phyloP scores from a whole-genome alignment of 1,284 basidiomycete genomes.

The Leccinum pachyderme region DNA sequence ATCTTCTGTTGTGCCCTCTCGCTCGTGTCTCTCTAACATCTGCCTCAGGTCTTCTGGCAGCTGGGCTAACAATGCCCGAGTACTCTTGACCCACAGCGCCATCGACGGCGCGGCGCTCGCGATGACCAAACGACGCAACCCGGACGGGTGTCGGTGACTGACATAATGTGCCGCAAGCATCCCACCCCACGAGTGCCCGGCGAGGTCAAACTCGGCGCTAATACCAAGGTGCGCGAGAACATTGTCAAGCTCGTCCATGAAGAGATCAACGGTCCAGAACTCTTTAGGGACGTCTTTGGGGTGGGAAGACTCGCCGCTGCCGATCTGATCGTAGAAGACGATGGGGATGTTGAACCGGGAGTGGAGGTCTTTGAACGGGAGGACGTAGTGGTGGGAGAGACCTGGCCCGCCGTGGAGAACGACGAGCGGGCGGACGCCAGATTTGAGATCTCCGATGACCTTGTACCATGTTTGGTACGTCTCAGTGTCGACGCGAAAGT shows the following conservation, averaged over 20 bases:
- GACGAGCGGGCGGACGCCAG: constrained; percentile 34
- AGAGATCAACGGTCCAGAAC: constrained; percentile 50
- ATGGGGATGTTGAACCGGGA: constrained; percentile 36
- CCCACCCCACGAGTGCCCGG: constrained; percentile 54
- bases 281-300: constrained; percentile 32
- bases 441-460: constrained; percentile 15
- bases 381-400: constrained; percentile 41
- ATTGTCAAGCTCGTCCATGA: constrained; percentile 49
- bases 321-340: constrained; percentile 51
- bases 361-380: constrained; percentile 40
- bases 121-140: constrained; percentile 38
- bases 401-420: constrained; percentile 46
- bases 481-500: constrained; percentile 8
- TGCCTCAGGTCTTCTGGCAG: not conserved
- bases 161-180: constrained; percentile 43
- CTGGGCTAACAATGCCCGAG: not conserved
- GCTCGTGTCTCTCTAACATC: not conserved
- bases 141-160: constrained; percentile 40
- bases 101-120: not conserved
- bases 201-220: constrained; percentile 37
- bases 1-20: constrained; percentile 16
- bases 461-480: constrained; percentile 30
- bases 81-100: constrained; percentile 1
- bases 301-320: constrained; percentile 45
- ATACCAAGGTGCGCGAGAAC: constrained; percentile 41